Evolutionary conservation across 345 rosid species (phyloP).

Genomic region (Eucalyptus polybractea): DNA sequence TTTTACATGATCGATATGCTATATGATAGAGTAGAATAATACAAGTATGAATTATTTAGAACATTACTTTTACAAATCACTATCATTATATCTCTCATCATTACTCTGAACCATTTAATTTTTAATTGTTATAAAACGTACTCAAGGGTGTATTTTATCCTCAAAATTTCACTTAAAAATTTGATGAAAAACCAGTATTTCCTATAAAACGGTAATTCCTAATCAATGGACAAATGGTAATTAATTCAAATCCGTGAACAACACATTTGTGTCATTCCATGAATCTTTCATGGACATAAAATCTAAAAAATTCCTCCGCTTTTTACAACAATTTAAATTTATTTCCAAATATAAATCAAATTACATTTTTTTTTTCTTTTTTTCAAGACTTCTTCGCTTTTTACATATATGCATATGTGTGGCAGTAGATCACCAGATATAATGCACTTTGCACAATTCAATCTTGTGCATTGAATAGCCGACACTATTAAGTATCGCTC

Average conservation of each 20-base stretch:
- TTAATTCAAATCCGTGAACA: neutral
- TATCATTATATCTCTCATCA: neutral
- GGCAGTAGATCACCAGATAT: neutral
- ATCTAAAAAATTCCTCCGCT: neutral
- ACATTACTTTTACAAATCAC: neutral
- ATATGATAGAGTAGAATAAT: neutral
- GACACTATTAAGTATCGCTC: neutral
- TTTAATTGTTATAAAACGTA: neutral
- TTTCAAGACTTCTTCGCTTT: neutral
- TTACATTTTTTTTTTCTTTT: neutral
- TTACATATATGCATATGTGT: too few relatives aligned
- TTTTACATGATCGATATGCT: neutral
- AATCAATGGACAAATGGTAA: neutral
- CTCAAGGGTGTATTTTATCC: neutral
- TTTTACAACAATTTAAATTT: neutral
- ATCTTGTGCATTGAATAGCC: neutral
- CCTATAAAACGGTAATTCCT: neutral
- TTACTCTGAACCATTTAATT: neutral
- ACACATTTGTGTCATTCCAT: neutral
- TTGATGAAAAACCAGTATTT: neutral
- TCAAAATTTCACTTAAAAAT: neutral
- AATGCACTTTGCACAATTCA: neutral
- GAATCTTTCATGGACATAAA: neutral
- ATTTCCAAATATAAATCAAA: neutral
- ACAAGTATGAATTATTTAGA: neutral